phyloP scores from a whole-genome alignment of 2,329 filamentous ascomycete genomes.

The Calonectria hongkongensis region DNA sequence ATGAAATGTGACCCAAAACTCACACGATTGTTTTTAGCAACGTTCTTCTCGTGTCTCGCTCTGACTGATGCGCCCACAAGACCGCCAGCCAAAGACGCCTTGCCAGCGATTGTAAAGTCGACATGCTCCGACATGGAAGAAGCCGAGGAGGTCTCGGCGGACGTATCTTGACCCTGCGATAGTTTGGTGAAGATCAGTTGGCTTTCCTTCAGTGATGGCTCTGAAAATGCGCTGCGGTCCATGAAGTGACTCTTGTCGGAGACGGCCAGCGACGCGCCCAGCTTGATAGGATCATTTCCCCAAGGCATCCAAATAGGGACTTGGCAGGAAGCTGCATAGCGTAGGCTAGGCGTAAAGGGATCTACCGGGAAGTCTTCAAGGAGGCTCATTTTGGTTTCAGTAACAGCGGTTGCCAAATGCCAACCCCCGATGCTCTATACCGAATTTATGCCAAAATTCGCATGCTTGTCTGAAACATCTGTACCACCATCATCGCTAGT shows the following conservation, averaged over 20 bases:
- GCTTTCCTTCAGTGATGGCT: background rate
- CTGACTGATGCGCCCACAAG: background rate
- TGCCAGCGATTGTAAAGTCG: slow-evolving; percentile 14
- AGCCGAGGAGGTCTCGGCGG: background rate
- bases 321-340: slow-evolving; percentile 3
- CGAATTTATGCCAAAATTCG: slow-evolving; percentile 21
- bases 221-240: background rate
- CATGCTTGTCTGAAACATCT: background rate
- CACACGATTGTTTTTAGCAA: slow-evolving; percentile 21
- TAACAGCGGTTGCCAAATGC: background rate
- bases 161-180: slow-evolving; percentile 9
- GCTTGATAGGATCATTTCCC: slow-evolving; percentile 4
- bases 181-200: background rate
- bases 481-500: background rate
- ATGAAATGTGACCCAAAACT: background rate
- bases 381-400: background rate
- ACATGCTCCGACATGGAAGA: slow-evolving; percentile 8
- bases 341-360: slow-evolving; percentile 12
- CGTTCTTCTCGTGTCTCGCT: slow-evolving; percentile 8
- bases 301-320: slow-evolving; percentile 8
- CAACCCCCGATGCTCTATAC: background rate
- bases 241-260: slow-evolving; percentile 4
- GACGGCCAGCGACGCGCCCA: slow-evolving; percentile 3
- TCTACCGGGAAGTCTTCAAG: slow-evolving; percentile 16
- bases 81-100: background rate